Percentiles rank a stretch among this genome's conserved stretches.
Conservation (phyloP, 345 rosid genomes). For the Moricandia moricandioides region DNA sequence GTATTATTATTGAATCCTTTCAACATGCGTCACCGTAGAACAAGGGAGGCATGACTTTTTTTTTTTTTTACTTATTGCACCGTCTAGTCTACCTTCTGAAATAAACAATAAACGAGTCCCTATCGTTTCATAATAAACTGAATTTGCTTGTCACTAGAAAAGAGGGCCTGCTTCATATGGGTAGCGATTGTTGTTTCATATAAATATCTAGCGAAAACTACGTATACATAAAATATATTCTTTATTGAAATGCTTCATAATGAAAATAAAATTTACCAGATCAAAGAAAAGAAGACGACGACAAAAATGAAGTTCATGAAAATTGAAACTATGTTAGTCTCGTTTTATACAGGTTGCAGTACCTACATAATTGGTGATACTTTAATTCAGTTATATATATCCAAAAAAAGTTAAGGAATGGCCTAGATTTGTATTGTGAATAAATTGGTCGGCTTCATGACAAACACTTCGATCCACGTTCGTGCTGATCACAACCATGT, state of each 20-base stretch:
- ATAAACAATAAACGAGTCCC: not conserved
- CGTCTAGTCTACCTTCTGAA: conserved; percentile 3
- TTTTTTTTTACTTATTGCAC: conserved; percentile 12
- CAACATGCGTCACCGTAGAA: conserved; percentile 29
- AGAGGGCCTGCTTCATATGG: conserved; percentile 24
- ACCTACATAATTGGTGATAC: not conserved
- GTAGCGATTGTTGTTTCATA: not conserved
- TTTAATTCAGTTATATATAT: not conserved
- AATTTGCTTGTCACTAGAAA: conserved; percentile 3
- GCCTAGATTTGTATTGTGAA: not conserved
- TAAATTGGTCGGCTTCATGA: not conserved
- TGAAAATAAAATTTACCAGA: not conserved
- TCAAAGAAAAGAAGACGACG: not conserved
- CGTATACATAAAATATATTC: not conserved
- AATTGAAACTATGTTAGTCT: too few relatives aligned
- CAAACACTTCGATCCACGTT: conserved; percentile 5
- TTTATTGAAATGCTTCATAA: not conserved
- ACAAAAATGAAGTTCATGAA: not conserved
- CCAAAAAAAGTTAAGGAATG: not conserved
- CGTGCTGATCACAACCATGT: not conserved
- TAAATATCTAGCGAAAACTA: not conserved
- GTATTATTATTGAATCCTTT: not conserved
- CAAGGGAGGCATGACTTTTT: conserved; percentile 30
- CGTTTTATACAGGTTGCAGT: too few relatives aligned
- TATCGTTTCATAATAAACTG: not conserved